Base-by-base conservation (phyloP, 2,329 filamentous ascomycete genomes). In the Corynespora cassiicola region DNA sequence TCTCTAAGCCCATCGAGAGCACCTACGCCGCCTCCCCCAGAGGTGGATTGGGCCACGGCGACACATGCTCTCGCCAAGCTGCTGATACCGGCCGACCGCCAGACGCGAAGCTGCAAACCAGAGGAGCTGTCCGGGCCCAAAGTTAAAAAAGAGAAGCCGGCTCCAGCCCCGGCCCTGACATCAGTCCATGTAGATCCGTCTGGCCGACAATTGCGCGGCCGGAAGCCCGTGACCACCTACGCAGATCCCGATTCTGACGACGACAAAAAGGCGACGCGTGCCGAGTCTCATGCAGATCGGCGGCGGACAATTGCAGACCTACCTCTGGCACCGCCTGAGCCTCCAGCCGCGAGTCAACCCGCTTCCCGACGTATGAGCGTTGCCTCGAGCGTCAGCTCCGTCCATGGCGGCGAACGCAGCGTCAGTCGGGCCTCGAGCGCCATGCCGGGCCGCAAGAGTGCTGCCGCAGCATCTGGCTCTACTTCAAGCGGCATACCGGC, bases 11-110 rank as follows among this genome's bases (percentile, higher is more conserved):
- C 66, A 32, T 64, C 74, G 16, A 68, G 67, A 40, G 69, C 66
- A 12, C 76, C 81, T 3, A 82, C 84, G 3, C 85, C 86, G 1
- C 88, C 88, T 7, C 81, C 86, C 1, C 90, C 91, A 3, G 87
- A 91, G 28, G 86, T 97, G 1, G 80, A 88, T 27, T 97, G 92
- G 94, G 81, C 85, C 0, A 80, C 86, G 18, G 90, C 91, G n/a
- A 81, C 88, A 0, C 81, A 89, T 54, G 90, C 95, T 62, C 73
- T 97, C 9, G 88, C 84, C 57, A 90, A 88, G 61, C 67, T 95
- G 4, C 78, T 97, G 15, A 87, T 96, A 39, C 94, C 92, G 0
- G 76, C 75, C 0, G 78, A 86, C 50, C 81, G 90, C 3, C 82
- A 90, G 53, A 90, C 87, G 0, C 78, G 77, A 35, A 96, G 90